Conservation (phyloP, 331 rosid species). For the Acacia pycnantha region DNA sequence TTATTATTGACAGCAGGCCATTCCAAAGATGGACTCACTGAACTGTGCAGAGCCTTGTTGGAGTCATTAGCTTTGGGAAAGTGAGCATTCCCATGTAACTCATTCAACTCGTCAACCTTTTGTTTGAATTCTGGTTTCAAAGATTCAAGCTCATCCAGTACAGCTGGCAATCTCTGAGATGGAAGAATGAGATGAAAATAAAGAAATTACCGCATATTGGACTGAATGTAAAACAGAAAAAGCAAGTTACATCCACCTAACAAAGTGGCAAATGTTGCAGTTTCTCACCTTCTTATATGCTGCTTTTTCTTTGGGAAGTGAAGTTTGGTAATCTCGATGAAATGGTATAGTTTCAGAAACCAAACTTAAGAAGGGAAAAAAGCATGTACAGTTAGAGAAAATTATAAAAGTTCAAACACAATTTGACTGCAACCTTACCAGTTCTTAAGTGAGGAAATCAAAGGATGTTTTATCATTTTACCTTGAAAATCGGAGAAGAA, state of each 20-base stretch:
- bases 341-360: conserved; percentile 64
- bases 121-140: conserved; percentile 50
- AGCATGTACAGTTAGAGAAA: not conserved
- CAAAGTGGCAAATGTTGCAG: not conserved
- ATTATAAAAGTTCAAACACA: not conserved
- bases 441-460: conserved; percentile 19
- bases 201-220: not conserved
- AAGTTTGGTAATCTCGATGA: conserved; percentile 59
- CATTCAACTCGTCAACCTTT: conserved; percentile 38
- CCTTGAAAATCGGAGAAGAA: conserved; percentile 93
- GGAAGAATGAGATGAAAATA: conserved; percentile 17
- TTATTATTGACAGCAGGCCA: conserved; percentile 37
- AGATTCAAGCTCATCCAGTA: conserved; percentile 63
- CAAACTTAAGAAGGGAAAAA: conserved; percentile 42
- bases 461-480: conserved; percentile 25
- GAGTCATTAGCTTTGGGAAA: conserved; percentile 30
- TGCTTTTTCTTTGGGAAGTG: conserved; percentile 42
- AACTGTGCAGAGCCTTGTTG: conserved; percentile 29
- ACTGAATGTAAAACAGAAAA: not conserved
- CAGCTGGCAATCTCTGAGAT: conserved; percentile 44
- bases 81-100: conserved; percentile 9
- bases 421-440: not conserved
- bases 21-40: conserved; percentile 35
- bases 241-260: not conserved
- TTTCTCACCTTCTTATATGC: conserved; percentile 44